Evolutionary conservation across 163 green algal genomes (phyloP).

Genomic region (Scenedesmus sp.): DNA sequence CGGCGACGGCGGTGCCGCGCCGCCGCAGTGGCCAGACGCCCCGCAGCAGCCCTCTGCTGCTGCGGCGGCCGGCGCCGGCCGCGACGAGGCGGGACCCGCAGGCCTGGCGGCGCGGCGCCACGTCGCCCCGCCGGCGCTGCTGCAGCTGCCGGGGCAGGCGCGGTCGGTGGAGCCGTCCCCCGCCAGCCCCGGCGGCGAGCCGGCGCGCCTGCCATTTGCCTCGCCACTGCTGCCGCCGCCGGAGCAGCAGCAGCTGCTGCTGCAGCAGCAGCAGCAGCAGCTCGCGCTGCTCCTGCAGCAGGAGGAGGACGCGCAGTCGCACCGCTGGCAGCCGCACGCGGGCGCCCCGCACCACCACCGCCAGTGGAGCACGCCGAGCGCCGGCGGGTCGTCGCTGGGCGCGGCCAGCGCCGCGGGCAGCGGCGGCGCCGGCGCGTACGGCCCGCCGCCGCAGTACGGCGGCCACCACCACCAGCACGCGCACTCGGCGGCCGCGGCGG

Average conservation of each 20-base stretch:
- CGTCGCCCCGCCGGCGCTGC: not conserved
- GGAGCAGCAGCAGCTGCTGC: conserved; percentile 34
- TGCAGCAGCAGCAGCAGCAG: conserved; percentile 43
- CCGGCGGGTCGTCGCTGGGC: too few relatives aligned
- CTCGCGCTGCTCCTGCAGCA: conserved; percentile 37
- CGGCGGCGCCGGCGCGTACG: too few relatives aligned
- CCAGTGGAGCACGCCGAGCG: too few relatives aligned
- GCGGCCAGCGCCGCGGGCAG: too few relatives aligned
- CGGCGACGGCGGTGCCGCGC: not conserved
- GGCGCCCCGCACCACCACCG: too few relatives aligned
- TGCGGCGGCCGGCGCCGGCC: not conserved
- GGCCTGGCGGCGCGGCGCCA: conserved; percentile 1
- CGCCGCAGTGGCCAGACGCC: not conserved
- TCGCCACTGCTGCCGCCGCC: conserved; percentile 11
- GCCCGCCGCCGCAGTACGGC: too few relatives aligned
- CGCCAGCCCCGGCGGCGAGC: too few relatives aligned
- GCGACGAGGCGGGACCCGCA: not conserved
- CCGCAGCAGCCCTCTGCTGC: not conserved
- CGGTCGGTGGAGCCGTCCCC: too few relatives aligned
- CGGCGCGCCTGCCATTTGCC: not conserved
- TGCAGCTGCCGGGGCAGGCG: conserved; percentile 15
- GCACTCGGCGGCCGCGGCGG: too few relatives aligned
- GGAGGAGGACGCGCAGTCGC: too few relatives aligned
- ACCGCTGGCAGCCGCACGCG: too few relatives aligned
- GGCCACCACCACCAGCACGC: too few relatives aligned